Evolutionary conservation across 768 basidiomycete genomes (phyloP), one percentile per base, ranked within the genome.

Genomic region (Cystobasidium onofrii): DNA sequence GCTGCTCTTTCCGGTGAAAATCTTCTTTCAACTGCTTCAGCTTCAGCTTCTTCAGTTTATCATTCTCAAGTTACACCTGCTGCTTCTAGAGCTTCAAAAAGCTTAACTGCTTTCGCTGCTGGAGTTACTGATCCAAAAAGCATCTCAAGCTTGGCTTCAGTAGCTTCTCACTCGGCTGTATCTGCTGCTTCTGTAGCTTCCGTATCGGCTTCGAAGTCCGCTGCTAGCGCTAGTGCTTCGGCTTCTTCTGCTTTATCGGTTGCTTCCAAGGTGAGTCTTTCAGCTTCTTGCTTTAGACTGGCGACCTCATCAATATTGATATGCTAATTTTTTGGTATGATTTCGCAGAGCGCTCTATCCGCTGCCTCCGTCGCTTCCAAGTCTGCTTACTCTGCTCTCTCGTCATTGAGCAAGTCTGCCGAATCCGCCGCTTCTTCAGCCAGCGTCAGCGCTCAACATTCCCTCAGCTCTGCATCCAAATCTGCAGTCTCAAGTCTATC

Each of bases 121-220:
- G 25, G 72, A 43, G 44, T 67, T 29, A 46, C 70, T 17, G 27
- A 57, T 43, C 54, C 60, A 29, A 77, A 78, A 44, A 78, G 80
- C 20, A 79, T 78, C 36, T 81, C 79, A 55, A 64, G 52, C 1
- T 46, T 75, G 15, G 57, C 67, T 13, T 61, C 62, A 1, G 77
- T 77, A 54, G 80, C 81, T 61, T 52, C 29, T 34, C 57, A 62
- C 33, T 25, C n/a, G 44, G 77, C 79, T 63, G 75, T 75, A 12
- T 78, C 80, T 27, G 80, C 80, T 60, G 75, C 76, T 1, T 79
- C 77, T 64, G 80, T 78, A 57, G 77, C 78, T 63, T 77, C 76
- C 7, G 78, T 79, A 23, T 36, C 64, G 7, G 43, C 63, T 25
- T 17, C n/a, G 29, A 54, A 64, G 61, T 79, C 79, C 36, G 73